Base-by-base conservation (phyloP, 768 basidiomycete genomes). In the Ramaria sp. region DNA sequence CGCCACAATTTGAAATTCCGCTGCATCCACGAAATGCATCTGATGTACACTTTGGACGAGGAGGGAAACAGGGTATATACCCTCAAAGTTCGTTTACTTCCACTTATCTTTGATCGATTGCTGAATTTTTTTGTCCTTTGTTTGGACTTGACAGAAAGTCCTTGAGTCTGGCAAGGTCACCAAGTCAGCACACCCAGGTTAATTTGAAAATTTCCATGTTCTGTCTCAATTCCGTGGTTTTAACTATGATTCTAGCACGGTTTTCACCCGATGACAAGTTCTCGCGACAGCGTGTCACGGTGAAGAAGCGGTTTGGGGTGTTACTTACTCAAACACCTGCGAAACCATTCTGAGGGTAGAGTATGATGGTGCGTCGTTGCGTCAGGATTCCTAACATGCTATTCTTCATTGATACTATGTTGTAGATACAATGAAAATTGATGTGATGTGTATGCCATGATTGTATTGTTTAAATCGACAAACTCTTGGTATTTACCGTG, bases 191-290 rank as follows among this genome's bases (percentile, higher is more conserved):
- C 95, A 98, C 69, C 95, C 96, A 69, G 94, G 94, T 96, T 12
- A 47, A 24, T 24, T 27, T 9, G 42, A 18, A 3, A 9, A 6
- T 47, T 16, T 24, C 9, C 13, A 27, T 44, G 1, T 34, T 1
- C 48, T 16, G 13, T n/a, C 18, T 10, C n/a, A 5, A 18, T 48
- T 24, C 30, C 24, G 25, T 38, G 15, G 24, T 13, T 38, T 15
- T 18, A 16, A 38, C 16, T 25, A 5, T 30, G 22, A 18, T 27
- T 44, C 50, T 56, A 96, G 95, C 95, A 15, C 92, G 96, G 38
- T 98, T 98, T 71, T 97, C 95, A 13, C 95, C 95, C 10, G 96
- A 99, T 68, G 95, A 98, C 79, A 98, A 98, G 73, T 98, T 95
- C 72, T 95, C 93, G 58, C 79, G 93, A 58, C 95, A 99, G 65